Conservation (phyloP, 805 yeast species). For the Lipomyces japonicus region DNA sequence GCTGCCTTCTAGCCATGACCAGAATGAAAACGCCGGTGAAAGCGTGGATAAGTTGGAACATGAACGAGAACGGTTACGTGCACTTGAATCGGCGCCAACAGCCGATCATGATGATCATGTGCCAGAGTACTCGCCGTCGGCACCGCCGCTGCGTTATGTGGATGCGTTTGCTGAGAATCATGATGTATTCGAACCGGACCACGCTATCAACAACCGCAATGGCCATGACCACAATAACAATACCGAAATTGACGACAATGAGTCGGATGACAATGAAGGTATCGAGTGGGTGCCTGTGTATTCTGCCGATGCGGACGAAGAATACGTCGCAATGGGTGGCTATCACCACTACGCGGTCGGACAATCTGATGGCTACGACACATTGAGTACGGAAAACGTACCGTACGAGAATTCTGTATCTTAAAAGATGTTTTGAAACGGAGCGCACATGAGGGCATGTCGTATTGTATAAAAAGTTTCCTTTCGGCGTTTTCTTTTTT, state of each 20-base stretch:
- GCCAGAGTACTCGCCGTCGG: slow-evolving; percentile 14
- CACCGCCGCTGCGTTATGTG: slow-evolving; percentile 10
- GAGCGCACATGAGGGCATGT: too few relatives aligned
- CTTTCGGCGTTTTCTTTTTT: slow-evolving; percentile 1
- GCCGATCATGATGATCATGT: slow-evolving; percentile 1
- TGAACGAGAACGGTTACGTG: slow-evolving; percentile 16
- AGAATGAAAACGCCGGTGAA: slow-evolving; percentile 1
- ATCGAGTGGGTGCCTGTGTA: slow-evolving; percentile 24
- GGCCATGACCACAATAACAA: background rate
- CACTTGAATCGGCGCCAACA: slow-evolving; percentile 13
- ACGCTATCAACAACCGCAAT: too few relatives aligned
- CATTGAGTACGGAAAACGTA: slow-evolving; percentile 6
- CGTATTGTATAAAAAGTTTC: too few relatives aligned
- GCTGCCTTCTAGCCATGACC: slow-evolving; percentile 11
- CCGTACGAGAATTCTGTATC: slow-evolving; percentile 17
- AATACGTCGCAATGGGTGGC: slow-evolving; percentile 20
- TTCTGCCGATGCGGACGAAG: slow-evolving; percentile 19
- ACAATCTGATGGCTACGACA: slow-evolving; percentile 4
- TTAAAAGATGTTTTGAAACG: background rate
- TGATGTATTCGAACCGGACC: background rate
- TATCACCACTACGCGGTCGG: slow-evolving; percentile 13
- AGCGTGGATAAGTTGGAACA: slow-evolving; percentile 18
- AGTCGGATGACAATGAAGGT: slow-evolving; percentile 9
- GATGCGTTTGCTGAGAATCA: slow-evolving; percentile 5
- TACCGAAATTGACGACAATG: background rate